These are phyloP conservation scores for Ganoderma multipileum DNA, from an alignment of 1,284 basidiomycete species.

Conservation along the genomic window DNA sequence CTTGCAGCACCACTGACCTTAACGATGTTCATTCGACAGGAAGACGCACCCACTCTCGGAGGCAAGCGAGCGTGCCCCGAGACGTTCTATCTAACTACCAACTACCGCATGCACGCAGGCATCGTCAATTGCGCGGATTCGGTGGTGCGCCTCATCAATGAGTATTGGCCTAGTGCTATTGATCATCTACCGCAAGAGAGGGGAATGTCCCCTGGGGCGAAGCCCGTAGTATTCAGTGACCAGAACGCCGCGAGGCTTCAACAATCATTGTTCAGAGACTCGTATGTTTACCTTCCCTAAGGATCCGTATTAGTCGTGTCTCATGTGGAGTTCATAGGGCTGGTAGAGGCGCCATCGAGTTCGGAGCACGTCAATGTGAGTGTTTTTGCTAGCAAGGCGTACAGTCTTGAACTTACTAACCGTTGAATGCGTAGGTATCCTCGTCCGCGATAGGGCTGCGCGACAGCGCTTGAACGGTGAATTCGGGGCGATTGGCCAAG, in stretches of 20 bases:
- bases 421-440: neutral
- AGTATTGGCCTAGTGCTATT: constrained; percentile 71
- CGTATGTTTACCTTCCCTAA: constrained; percentile 40
- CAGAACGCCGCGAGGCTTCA: constrained; percentile 55
- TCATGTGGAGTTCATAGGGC: neutral
- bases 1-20: neutral
- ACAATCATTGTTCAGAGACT: constrained; percentile 62
- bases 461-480: neutral
- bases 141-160: constrained; percentile 63
- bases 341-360: neutral
- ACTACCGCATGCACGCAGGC: constrained; percentile 77
- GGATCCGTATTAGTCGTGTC: too few relatives aligned
- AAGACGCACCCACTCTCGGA: neutral
- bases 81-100: constrained; percentile 66
- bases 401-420: neutral
- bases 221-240: constrained; percentile 63
- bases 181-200: constrained; percentile 64
- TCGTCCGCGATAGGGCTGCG: constrained; percentile 7
- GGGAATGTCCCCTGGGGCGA: constrained; percentile 63
- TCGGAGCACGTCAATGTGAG: constrained; percentile 5
- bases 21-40: neutral
- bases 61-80: constrained; percentile 40
- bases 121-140: constrained; percentile 67
- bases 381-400: neutral
- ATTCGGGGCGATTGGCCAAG: neutral